These are phyloP conservation scores for Elymus sibiricus DNA, from an alignment of 176 grass and related monocot genomes.

Conservation along the genomic window DNA sequence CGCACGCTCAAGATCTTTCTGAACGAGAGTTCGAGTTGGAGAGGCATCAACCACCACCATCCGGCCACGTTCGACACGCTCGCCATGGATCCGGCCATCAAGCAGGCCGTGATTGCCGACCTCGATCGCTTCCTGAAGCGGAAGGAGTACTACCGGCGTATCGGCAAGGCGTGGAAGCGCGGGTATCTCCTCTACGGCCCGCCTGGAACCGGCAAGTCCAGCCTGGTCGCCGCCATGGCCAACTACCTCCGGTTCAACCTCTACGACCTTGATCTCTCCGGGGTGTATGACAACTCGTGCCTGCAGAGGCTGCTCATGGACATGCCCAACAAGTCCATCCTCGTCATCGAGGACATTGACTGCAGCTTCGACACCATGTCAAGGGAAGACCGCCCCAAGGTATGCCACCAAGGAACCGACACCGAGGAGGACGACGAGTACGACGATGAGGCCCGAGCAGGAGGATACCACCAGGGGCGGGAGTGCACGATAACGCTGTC, in stretches of 20 bases:
- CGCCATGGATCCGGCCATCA: neutral
- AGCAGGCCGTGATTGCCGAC: conserved; percentile 3
- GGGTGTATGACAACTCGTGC: neutral
- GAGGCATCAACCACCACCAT: too few relatives aligned
- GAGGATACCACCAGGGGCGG: neutral
- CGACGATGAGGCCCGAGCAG: neutral
- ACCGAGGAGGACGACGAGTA: too few relatives aligned
- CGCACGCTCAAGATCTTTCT: too few relatives aligned
- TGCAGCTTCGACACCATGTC: conserved; percentile 14
- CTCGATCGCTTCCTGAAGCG: conserved; percentile 25
- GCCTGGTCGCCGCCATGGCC: conserved; percentile 38
- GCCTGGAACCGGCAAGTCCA: conserved; percentile 23
- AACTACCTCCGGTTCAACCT: conserved; percentile 29
- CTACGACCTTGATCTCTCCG: conserved; percentile 30
- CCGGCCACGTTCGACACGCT: too few relatives aligned
- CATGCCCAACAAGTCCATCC: conserved; percentile 1
- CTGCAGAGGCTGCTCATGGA: conserved; percentile 14
- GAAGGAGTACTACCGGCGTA: conserved; percentile 17
- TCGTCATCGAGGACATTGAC: conserved; percentile 29
- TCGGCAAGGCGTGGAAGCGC: conserved; percentile 51
- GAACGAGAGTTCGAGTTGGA: too few relatives aligned
- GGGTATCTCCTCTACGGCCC: conserved; percentile 43
- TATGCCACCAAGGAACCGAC: too few relatives aligned
- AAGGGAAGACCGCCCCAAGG: neutral
- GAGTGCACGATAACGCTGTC: neutral